Percentiles rank a stretch among this genome's conserved stretches.
Evolutionary conservation across 2,329 filamentous ascomycete genomes (phyloP).

Genomic region (Colletotrichum trifolii): DNA sequence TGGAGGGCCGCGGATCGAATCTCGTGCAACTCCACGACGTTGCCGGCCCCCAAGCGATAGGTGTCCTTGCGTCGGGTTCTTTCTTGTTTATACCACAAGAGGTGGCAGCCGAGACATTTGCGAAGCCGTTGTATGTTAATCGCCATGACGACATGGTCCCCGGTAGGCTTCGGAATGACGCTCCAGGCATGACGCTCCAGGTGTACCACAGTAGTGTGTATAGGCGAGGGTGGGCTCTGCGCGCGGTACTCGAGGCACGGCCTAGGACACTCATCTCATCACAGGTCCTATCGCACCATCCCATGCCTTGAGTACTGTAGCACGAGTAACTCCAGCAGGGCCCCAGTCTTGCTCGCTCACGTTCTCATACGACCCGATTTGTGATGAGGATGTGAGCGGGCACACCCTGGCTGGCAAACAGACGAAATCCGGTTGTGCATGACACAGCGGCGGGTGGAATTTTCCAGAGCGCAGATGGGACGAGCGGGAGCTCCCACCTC

Average conservation of each 20-base stretch:
- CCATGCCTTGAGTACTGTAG: neutral
- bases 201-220: neutral
- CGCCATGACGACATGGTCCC: too few relatives aligned
- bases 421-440: slow-evolving; percentile 27
- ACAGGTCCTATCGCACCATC: slow-evolving; percentile 2
- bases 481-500: slow-evolving; percentile 31
- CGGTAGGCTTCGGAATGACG: too few relatives aligned
- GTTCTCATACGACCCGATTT: slow-evolving; percentile 2
- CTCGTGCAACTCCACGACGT: slow-evolving; percentile 20
- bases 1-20: slow-evolving; percentile 3
- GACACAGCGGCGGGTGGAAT: slow-evolving; percentile 27
- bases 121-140: neutral
- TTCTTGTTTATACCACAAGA: neutral
- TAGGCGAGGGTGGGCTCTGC: too few relatives aligned
- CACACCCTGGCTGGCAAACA: slow-evolving; percentile 22
- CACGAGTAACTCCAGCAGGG: neutral
- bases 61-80: neutral
- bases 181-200: neutral
- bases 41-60: slow-evolving; percentile 11
- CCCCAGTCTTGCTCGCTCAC: slow-evolving; percentile 7
- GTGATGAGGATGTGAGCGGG: slow-evolving; percentile 4
- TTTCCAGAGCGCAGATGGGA: slow-evolving; percentile 27
- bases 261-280: too few relatives aligned
- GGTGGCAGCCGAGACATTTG: neutral
- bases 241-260: too few relatives aligned